Evolutionary conservation across 805 yeast genomes (phyloP), one percentile per base, ranked within the genome.

Genomic region (Candida ovalis): DNA sequence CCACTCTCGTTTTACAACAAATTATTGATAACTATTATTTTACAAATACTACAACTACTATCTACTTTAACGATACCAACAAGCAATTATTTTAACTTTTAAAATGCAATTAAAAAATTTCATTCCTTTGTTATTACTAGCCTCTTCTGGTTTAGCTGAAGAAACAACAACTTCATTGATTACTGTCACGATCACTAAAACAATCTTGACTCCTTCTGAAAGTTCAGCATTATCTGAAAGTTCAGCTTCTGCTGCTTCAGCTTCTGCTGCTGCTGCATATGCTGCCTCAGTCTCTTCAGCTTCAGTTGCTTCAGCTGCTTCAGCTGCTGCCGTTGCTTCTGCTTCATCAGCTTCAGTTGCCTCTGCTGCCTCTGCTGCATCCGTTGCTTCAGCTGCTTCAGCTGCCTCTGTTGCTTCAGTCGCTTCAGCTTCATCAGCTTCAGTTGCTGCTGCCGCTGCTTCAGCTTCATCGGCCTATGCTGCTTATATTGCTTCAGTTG

Each of bases 141-240:
- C 60, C 12, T 38, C 64, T 19, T 37, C 45, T 4, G 63, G 53
- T 47, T 43, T 47, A 13, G 70, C 69, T 28, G 72, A 66, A 19
- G 62, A 53, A 19, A 72, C 73, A 27, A 72, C 77, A 42, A 75
- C 80, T 47, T 61, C 71, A 25, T 52, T 62, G 25, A 58, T 72
- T 46, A 76, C 80, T 25, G 56, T 76, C 49, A 76, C 80, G 22
- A 63, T 74, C 49, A 76, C 81, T 42, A 63, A 64, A 45, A 76
- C 81, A 25, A 44, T 74, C 40, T 68, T 73, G 58, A 66, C 78
- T 27, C 79, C 80, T 30, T 67, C 70, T 47, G 76, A 76, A 60
- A 68, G 74, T 44, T 44, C 71, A 38, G 66, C 69, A 37, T 36
- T 62, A 39, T 46, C 62, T 22, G 51, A 46, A 30, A 52, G 62